Conservation (phyloP, 371 early-diverging fungal genomes). For the Syncephalis plumigaleata region DNA sequence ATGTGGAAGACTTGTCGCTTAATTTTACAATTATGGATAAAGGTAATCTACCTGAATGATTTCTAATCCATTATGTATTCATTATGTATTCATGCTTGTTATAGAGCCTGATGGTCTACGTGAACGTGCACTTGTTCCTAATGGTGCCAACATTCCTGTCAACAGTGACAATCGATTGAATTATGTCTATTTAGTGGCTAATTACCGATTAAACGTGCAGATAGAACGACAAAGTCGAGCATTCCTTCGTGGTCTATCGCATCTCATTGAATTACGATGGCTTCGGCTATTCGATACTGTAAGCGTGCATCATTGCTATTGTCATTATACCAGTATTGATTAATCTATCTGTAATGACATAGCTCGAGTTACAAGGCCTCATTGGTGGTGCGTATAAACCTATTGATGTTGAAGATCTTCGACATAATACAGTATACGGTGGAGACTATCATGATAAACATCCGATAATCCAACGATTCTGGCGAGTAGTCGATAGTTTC, state of each 20-base stretch:
- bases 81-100: neutral
- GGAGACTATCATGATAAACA: constrained; percentile 52
- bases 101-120: neutral
- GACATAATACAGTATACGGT: constrained; percentile 61
- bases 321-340: neutral
- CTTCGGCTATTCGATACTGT: constrained; percentile 65
- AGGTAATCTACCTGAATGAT: constrained; percentile 9
- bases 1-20: constrained; percentile 49
- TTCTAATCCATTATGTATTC: neutral
- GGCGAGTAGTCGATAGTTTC: constrained; percentile 56
- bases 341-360: neutral
- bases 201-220: constrained; percentile 62
- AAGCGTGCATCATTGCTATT: neutral
- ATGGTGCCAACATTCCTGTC: constrained; percentile 57
- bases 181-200: constrained; percentile 58
- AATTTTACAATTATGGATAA: constrained; percentile 50
- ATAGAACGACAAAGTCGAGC: constrained; percentile 71
- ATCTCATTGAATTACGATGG: constrained; percentile 58
- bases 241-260: constrained; percentile 63
- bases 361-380: constrained; percentile 78
- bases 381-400: constrained; percentile 60
- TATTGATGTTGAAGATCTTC: constrained; percentile 62
- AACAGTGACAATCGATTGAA: constrained; percentile 69
- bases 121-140: constrained; percentile 54
- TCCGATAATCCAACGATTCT: constrained; percentile 57